A percentile compares a stretch with the other conserved stretches of the same genome.
These are phyloP conservation scores for Phytopythium montanum DNA, from an alignment of 352 stramenopile genomes.

Conservation along the genomic window DNA sequence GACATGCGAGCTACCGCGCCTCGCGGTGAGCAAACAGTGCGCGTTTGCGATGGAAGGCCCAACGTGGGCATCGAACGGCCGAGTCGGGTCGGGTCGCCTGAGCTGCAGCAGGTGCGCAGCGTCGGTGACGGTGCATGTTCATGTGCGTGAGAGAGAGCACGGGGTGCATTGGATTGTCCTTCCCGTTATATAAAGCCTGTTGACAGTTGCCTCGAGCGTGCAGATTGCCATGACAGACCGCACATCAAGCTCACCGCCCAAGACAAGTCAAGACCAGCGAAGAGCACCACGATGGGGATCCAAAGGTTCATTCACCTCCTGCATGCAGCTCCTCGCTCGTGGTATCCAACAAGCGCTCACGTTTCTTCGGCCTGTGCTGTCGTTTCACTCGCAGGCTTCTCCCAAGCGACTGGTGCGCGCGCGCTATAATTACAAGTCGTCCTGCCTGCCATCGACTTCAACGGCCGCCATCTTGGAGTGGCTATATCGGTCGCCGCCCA, in stretches of 20 bases:
- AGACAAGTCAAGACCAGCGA: background rate
- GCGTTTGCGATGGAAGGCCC: background rate
- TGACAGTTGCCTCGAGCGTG: background rate
- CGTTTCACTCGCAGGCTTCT: constrained; percentile 1
- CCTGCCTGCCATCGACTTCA: background rate
- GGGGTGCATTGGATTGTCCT: background rate
- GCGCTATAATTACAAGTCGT: background rate
- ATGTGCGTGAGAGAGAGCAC: background rate
- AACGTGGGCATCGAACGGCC: background rate
- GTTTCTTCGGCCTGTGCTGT: background rate
- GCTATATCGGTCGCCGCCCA: background rate
- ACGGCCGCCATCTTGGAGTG: background rate
- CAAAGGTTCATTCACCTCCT: background rate
- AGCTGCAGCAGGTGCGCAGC: background rate
- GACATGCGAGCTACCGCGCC: background rate
- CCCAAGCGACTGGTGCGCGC: background rate
- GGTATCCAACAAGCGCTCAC: background rate
- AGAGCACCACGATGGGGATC: background rate
- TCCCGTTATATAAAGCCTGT: constrained; percentile 1
- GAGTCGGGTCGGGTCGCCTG: background rate
- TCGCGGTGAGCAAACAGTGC: background rate
- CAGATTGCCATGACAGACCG: background rate
- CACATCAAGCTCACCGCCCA: background rate
- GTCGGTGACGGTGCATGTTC: background rate
- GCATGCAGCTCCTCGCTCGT: too few relatives aligned